phyloP scores from a whole-genome alignment of 371 early-diverging fungal species.

The Apophysomyces sp. region DNA sequence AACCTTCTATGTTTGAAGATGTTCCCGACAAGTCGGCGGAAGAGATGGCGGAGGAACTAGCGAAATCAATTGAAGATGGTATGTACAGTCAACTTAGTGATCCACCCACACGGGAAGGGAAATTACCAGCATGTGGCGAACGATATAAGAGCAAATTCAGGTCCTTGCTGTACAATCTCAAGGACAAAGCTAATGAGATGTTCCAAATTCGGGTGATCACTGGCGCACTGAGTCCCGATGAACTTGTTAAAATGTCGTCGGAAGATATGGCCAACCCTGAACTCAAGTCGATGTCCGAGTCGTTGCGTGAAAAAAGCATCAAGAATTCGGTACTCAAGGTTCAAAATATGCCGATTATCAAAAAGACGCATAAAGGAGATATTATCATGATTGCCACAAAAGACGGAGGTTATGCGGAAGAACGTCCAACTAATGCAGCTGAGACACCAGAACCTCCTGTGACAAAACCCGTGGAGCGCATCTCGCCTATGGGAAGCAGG shows the following conservation, averaged over 20 bases:
- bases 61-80: constrained; percentile 32
- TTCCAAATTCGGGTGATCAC: constrained; percentile 69
- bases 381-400: constrained; percentile 45
- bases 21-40: constrained; percentile 6
- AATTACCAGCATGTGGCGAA: constrained; percentile 36
- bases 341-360: constrained; percentile 55
- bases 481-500: constrained; percentile 12
- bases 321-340: constrained; percentile 62
- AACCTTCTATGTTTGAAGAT: constrained; percentile 25
- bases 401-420: constrained; percentile 14
- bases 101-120: constrained; percentile 3
- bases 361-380: constrained; percentile 79
- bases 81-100: constrained; percentile 41
- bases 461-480: constrained; percentile 31
- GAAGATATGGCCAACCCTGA: constrained; percentile 81
- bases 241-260: constrained; percentile 70
- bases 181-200: constrained; percentile 68
- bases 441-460: constrained; percentile 25
- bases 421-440: constrained; percentile 6
- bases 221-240: constrained; percentile 56
- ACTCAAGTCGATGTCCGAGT: constrained; percentile 59
- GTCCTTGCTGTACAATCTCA: constrained; percentile 71
- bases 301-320: constrained; percentile 59
- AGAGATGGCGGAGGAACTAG: constrained; percentile 24
- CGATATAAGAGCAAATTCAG: constrained; percentile 78